phyloP scores from a whole-genome alignment of 768 basidiomycete genomes.

The Boletus tomentosulus region DNA sequence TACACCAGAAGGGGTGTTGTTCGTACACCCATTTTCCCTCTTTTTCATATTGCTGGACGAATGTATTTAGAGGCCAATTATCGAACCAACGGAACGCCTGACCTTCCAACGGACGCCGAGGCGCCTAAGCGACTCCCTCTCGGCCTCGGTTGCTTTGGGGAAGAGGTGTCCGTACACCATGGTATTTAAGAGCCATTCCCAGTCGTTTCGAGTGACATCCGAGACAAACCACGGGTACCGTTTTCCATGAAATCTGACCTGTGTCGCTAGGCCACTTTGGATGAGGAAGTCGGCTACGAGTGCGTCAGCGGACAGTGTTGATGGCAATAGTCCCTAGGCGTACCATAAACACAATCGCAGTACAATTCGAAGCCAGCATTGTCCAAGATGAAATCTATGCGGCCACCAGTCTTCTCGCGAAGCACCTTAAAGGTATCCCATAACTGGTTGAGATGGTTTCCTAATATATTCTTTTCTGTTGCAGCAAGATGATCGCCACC shows the following conservation, averaged over 20 bases:
- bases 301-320: conserved; percentile 1
- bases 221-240: conserved; percentile 94
- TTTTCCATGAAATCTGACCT: conserved; percentile 94
- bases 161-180: conserved; percentile 93
- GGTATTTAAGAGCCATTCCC: conserved; percentile 86
- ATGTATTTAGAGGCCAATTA: conserved; percentile 1
- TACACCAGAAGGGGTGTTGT: conserved; percentile 92
- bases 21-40: conserved; percentile 94
- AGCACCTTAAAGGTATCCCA: conserved; percentile 75
- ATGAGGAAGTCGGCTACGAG: conserved; percentile 84
- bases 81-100: conserved; percentile 2
- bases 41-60: conserved; percentile 75
- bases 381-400: conserved; percentile 79
- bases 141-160: conserved; percentile 72
- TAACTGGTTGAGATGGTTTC: conserved; percentile 68
- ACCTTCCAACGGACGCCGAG: conserved; percentile 92
- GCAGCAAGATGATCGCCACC: conserved; percentile 94
- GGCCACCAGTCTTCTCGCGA: conserved; percentile 64
- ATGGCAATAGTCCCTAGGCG: conserved; percentile 15
- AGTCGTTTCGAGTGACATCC: conserved; percentile 90
- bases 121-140: conserved; percentile 74
- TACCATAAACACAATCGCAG: conserved; percentile 83
- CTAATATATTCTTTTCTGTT: conserved; percentile 94
- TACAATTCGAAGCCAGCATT: conserved; percentile 85
- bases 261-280: conserved; percentile 79